Evolutionary conservation across 176 grass and related monocot species (phyloP).

Genomic region (Musa beccarii): DNA sequence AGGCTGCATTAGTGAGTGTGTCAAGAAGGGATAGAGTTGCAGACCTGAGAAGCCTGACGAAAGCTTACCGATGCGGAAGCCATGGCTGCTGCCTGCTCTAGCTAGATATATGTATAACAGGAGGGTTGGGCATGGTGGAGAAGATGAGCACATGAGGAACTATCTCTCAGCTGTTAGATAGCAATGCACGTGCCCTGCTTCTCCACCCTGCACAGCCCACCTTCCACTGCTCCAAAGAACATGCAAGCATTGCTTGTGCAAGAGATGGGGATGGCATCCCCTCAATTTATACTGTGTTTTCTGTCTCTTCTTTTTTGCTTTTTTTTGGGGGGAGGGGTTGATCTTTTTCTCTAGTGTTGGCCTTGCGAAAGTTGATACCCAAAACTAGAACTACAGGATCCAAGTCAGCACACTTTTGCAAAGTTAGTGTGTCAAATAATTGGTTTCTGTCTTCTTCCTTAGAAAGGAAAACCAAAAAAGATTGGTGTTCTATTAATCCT

Average conservation of each 20-base stretch:
- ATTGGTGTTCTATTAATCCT: background rate
- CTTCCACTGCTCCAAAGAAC: background rate
- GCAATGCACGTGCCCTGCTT: slow-evolving; percentile 28
- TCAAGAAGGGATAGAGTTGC: no score
- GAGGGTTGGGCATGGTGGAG: slow-evolving; percentile 18
- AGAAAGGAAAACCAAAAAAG: no score
- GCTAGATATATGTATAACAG: background rate
- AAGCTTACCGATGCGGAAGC: background rate
- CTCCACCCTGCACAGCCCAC: slow-evolving; percentile 20
- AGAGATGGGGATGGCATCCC: background rate
- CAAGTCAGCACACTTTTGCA: background rate
- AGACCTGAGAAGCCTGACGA: background rate
- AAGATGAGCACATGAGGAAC: slow-evolving; percentile 16
- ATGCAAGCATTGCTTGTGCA: no score
- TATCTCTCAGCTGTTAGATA: background rate
- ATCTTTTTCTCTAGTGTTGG: background rate
- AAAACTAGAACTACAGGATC: background rate
- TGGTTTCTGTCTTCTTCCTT: background rate
- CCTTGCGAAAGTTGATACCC: background rate
- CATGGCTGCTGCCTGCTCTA: background rate
- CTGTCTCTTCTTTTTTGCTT: background rate
- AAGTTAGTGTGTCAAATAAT: background rate
- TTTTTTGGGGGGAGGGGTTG: background rate
- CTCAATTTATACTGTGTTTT: background rate
- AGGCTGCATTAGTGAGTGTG: no score